phyloP scores from a whole-genome alignment of 1,139 yeast genomes.

The Scheffersomyces parashehatae region DNA sequence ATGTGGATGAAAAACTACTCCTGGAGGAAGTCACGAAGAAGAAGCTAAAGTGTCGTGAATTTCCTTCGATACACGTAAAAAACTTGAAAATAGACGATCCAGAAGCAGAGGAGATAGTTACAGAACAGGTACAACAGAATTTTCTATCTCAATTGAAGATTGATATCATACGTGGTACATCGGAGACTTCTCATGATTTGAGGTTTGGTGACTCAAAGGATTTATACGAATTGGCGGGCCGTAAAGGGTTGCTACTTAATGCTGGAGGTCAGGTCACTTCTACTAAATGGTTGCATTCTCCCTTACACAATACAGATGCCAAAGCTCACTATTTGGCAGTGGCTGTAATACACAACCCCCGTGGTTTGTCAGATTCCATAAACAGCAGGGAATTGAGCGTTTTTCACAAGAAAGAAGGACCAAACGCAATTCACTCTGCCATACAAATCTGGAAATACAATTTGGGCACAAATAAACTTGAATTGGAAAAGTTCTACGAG shows the following conservation, averaged over 20 bases:
- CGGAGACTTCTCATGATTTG: constrained; percentile 1
- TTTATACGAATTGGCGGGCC: constrained; percentile 14
- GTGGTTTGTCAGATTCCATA: constrained; percentile 24
- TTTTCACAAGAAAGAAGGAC: constrained; percentile 14
- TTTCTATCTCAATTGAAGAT: constrained; percentile 4
- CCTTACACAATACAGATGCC: constrained; percentile 17
- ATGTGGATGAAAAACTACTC: constrained; percentile 26
- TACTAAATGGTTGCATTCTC: constrained; percentile 51
- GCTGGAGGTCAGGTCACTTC: constrained; percentile 59
- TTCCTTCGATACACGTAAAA: constrained; percentile 1
- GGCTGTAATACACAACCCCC: constrained; percentile 37
- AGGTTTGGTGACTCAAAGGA: constrained; percentile 7
- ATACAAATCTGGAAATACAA: constrained; percentile 52
- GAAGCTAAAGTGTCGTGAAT: constrained; percentile 6
- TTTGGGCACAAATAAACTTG: constrained; percentile 20
- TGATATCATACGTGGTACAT: constrained; percentile 3
- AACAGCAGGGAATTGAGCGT: constrained; percentile 36
- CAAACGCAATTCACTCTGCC: constrained; percentile 28
- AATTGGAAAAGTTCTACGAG: constrained; percentile 33
- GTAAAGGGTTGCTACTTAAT: constrained; percentile 50
- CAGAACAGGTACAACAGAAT: background rate
- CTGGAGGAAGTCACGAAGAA: constrained; percentile 7
- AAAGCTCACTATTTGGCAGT: constrained; percentile 50
- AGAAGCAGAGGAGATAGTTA: background rate
- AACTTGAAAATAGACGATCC: constrained; percentile 6